Conservation (phyloP, 192 early-diverging fungal species). For the Gaertneriomyces semiglobifer region DNA sequence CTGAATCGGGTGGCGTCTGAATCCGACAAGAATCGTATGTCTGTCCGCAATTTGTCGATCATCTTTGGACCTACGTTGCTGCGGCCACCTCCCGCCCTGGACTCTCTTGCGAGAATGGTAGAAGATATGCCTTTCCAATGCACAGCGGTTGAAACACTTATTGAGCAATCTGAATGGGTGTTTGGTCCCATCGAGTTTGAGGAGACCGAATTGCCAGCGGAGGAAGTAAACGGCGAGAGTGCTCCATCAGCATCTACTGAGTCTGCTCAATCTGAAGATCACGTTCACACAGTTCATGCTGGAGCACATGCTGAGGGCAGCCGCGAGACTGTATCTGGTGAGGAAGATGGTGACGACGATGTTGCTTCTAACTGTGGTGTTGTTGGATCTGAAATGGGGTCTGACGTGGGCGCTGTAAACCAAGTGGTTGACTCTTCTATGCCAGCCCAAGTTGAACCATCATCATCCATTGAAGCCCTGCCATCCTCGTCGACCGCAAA, state of each 20-base stretch:
- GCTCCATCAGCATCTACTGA: neutral
- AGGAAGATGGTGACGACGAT: neutral
- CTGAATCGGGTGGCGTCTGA: conserved; percentile 55
- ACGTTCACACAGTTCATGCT: neutral
- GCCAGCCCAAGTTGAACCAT: neutral
- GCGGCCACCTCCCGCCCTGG: conserved; percentile 33
- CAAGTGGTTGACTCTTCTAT: neutral
- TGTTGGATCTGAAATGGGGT: conserved; percentile 6
- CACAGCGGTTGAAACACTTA: conserved; percentile 44
- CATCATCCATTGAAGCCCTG: neutral
- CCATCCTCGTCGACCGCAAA: neutral
- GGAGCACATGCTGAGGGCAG: neutral
- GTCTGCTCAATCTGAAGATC: neutral
- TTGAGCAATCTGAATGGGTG: conserved; percentile 54
- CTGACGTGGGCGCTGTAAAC: neutral
- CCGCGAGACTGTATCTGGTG: conserved; percentile 6
- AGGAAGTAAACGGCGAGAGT: conserved; percentile 8
- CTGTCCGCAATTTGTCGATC: conserved; percentile 84
- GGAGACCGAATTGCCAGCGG: conserved; percentile 36
- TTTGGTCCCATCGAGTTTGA: conserved; percentile 59
- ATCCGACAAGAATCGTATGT: conserved; percentile 79
- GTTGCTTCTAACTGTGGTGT: conserved; percentile 5
- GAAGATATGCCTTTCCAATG: conserved; percentile 44
- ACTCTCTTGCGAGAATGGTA: conserved; percentile 31
- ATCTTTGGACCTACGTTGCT: conserved; percentile 89